Conservation (phyloP, 2,329 filamentous ascomycete species). For the Diplodia scrobiculata region DNA sequence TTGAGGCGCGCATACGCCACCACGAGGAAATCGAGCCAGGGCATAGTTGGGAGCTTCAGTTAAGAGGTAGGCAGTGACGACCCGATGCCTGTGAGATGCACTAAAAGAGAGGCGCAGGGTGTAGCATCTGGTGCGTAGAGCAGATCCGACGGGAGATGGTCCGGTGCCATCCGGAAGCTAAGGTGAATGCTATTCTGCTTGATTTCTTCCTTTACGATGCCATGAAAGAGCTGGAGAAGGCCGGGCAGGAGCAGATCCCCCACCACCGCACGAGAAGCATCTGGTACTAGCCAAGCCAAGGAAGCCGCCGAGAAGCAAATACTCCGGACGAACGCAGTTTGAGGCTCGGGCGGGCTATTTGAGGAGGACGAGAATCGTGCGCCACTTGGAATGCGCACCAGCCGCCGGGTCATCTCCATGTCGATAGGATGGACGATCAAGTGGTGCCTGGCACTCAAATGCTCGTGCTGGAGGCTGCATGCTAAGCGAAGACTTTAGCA, state of each 20-base stretch:
- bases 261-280: conserved; percentile 92
- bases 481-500: background rate
- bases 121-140: conserved; percentile 96
- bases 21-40: conserved; percentile 69
- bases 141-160: conserved; percentile 80
- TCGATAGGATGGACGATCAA: background rate
- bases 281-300: conserved; percentile 69
- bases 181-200: conserved; percentile 83
- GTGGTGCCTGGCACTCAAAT: background rate
- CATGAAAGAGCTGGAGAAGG: conserved; percentile 77
- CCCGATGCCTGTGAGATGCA: background rate
- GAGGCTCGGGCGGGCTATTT: background rate
- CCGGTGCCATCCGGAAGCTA: conserved; percentile 67
- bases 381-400: too few species aligned
- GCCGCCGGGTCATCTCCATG: background rate
- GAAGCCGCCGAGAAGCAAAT: background rate
- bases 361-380: background rate
- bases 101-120: conserved; percentile 55
- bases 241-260: conserved; percentile 61
- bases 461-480: background rate
- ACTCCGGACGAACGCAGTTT: background rate
- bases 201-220: conserved; percentile 97
- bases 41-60: conserved; percentile 78
- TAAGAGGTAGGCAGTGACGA: conserved; percentile 65
- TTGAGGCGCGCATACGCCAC: conserved; percentile 70